Evolutionary conservation across 75 land plant genomes (phyloP).

Genomic region (Gnetum montanum): DNA sequence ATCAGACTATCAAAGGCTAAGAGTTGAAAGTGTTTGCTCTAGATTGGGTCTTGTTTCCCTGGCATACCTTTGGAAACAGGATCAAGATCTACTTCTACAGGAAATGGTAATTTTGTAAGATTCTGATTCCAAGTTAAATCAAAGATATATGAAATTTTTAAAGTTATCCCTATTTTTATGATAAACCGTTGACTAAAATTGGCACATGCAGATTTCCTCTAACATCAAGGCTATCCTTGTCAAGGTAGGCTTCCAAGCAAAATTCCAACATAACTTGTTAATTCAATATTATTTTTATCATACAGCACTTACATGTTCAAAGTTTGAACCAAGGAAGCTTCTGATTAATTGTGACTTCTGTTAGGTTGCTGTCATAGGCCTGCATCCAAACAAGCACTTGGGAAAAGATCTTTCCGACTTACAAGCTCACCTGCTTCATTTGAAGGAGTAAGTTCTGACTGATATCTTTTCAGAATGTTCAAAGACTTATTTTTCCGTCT

Average conservation of each 20-base stretch:
- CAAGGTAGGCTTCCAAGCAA: slow-evolving; percentile 62
- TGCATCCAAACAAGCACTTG: slow-evolving; percentile 77
- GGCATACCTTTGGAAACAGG: slow-evolving; percentile 93
- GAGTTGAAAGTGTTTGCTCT: slow-evolving; percentile 95
- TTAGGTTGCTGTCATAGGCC: slow-evolving; percentile 92
- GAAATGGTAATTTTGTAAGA: slow-evolving; percentile 63
- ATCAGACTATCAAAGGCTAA: slow-evolving; percentile 84
- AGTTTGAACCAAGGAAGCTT: not conserved
- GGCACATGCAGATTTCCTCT: slow-evolving; percentile 37
- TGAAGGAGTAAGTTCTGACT: slow-evolving; percentile 67
- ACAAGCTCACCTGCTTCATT: slow-evolving; percentile 40
- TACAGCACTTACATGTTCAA: not conserved
- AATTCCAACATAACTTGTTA: not conserved
- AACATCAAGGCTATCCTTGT: slow-evolving; percentile 68
- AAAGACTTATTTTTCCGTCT: not conserved
- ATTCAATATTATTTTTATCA: not conserved
- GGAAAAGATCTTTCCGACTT: slow-evolving; percentile 68
- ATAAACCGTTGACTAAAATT: not conserved
- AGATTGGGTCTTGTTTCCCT: slow-evolving; percentile 88
- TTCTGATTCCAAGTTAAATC: too few relatives aligned
- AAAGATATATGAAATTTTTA: too few relatives aligned
- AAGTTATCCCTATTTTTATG: not conserved
- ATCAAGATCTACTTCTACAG: slow-evolving; percentile 71
- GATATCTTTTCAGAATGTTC: not conserved
- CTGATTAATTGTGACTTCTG: slow-evolving; percentile 6